These are phyloP conservation scores for Pleurotus ostreatus DNA, from an alignment of 768 basidiomycete species.

Conservation along the genomic window DNA sequence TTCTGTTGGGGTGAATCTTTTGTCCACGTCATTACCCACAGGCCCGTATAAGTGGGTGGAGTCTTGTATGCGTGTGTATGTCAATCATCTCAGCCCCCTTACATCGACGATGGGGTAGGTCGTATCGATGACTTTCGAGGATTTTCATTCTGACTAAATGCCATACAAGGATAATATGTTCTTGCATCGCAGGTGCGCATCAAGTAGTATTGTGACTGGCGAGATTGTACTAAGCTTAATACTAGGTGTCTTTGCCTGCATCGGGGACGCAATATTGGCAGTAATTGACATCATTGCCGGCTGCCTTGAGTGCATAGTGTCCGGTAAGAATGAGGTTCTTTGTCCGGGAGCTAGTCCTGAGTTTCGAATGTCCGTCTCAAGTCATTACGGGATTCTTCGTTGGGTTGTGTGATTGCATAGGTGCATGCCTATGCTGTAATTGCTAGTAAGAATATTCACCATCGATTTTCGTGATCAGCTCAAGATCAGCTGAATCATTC, in stretches of 20 bases:
- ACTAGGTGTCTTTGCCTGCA: conserved; percentile 37
- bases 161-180: conserved; percentile 13
- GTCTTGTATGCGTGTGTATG: not conserved
- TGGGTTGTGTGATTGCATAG: not conserved
- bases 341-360: not conserved
- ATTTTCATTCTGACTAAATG: not conserved
- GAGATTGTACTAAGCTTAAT: not conserved
- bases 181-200: conserved; percentile 27
- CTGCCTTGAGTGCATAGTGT: conserved; percentile 44
- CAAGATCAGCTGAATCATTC: not conserved
- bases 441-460: not conserved
- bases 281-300: conserved; percentile 35
- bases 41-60: not conserved
- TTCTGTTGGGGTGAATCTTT: too few species aligned
- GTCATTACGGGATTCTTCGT: not conserved
- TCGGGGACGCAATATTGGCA: conserved; percentile 37
- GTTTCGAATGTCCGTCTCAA: not conserved
- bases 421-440: not conserved
- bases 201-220: not conserved
- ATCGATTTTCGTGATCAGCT: not conserved
- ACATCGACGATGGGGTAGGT: conserved; percentile 9
- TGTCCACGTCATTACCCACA: too few species aligned
- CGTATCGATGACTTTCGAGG: not conserved
- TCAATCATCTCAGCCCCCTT: not conserved
- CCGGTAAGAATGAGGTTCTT: conserved; percentile 24